Conservation (phyloP, 139 green algal genomes). For the Deuterostichococcus epilithicus region DNA sequence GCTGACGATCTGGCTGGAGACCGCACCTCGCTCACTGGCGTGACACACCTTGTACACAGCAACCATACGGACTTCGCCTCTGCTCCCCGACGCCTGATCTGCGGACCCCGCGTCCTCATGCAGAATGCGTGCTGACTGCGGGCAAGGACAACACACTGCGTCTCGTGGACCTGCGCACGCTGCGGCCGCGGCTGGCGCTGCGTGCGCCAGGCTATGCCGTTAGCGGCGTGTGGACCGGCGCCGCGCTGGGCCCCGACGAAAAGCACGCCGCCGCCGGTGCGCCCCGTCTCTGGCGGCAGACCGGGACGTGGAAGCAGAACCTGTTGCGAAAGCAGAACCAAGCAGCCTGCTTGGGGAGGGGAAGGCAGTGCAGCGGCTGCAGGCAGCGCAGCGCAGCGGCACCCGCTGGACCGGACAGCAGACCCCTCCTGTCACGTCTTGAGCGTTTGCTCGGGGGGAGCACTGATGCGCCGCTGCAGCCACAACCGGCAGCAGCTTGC, state of each 20-base stretch:
- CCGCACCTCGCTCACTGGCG: background rate
- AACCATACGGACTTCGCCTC: background rate
- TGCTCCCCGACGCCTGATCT: background rate
- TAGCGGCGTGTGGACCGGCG: constrained; percentile 27
- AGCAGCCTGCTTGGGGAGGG: no score
- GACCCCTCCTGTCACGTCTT: no score
- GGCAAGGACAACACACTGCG: constrained; percentile 49
- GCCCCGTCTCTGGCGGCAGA: no score
- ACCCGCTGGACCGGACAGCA: no score
- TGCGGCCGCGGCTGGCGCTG: constrained; percentile 24
- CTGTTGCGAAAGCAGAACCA: no score
- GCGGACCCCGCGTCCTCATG: background rate
- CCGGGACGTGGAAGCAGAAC: no score
- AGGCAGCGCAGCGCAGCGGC: no score
- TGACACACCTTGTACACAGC: background rate
- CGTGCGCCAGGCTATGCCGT: constrained; percentile 25
- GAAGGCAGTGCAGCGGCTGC: no score
- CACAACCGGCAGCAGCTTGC: no score
- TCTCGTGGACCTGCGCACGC: constrained; percentile 28
- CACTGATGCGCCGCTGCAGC: no score
- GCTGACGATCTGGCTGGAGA: no score
- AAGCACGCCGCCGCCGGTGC: constrained; percentile 21
- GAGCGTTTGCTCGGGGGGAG: no score
- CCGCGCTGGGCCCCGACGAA: constrained; percentile 30
- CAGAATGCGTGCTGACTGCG: constrained; percentile 35